Evolutionary conservation across 1,139 yeast species (phyloP), one percentile per base, ranked within the genome.

Genomic region (Blastobotrys capitulatus): DNA sequence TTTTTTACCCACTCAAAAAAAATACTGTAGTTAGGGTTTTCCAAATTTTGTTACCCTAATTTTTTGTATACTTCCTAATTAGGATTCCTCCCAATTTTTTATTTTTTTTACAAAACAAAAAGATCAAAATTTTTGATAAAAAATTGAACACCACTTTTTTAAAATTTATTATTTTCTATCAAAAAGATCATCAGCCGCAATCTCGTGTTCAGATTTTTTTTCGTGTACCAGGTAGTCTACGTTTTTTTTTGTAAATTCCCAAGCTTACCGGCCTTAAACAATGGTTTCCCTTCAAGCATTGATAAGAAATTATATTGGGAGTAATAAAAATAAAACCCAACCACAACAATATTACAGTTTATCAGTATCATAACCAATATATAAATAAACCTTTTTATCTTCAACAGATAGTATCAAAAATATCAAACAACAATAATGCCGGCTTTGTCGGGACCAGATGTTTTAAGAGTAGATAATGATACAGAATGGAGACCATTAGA

Each of bases 381-480:
- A n/a, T n/a, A n/a, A n/a, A n/a, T n/a, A n/a, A 35, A 35, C 38
- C 13, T 6, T 29, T 12, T 4, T 9, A 5, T 4, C 4, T 13
- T 6, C 38, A 19, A 6, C 38, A 35, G 22, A 5, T 6, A 5
- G n/a, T n/a, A n/a, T n/a, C 4, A 18, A 4, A 18, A 3, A 20
- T 22, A 22, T 6, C 41, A 38, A 18, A 8, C 4, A 22, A 10
- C 19, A 43, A 25, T 7, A 2, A 44, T 44, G 47, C 47, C 47
- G 29, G 42, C 47, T 10, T 16, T 44, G 22, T 36, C 47, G 38
- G 47, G 47, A 15, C 47, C 47, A 31, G 47, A 44, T 26, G 26
- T 34, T 20, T n/a, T 12, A 9, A 39, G 42, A 34, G 20, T 41
- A n/a, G 29, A 39, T 36, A 13, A 29, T 8, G 6, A 6, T 22